Conservation (phyloP, 106 monocot genomes). For the Platanthera guangdongensis region DNA sequence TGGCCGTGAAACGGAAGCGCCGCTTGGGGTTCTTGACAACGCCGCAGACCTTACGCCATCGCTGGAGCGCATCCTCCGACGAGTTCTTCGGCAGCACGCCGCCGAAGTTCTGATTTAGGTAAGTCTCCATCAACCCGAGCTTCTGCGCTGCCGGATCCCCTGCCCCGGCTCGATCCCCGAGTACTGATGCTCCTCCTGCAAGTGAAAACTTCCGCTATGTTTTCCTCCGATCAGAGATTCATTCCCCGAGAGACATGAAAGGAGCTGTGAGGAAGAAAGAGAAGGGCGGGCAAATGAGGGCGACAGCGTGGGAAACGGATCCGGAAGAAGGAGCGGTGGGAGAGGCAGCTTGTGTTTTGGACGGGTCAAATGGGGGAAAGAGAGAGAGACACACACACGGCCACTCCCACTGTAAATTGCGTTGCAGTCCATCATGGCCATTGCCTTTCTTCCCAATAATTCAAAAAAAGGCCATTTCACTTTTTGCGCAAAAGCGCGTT, state of each 20-base stretch:
- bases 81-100: constrained; percentile 86
- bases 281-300: not conserved
- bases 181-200: not conserved
- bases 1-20: constrained; percentile 84
- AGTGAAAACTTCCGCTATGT: not conserved
- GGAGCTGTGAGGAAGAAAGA: not conserved
- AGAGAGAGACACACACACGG: not conserved
- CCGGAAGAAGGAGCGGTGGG: constrained; percentile 2
- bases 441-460: too few relatives aligned
- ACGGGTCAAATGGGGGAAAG: not conserved
- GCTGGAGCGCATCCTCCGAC: constrained; percentile 66
- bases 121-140: constrained; percentile 58
- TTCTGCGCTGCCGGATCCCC: not conserved
- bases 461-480: too few relatives aligned
- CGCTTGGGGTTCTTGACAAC: constrained; percentile 96
- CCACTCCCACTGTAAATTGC: too few relatives aligned
- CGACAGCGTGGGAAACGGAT: not conserved
- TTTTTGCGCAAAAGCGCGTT: too few relatives aligned
- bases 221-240: constrained; percentile 2
- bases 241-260: not conserved
- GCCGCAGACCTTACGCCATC: constrained; percentile 70
- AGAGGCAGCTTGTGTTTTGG: too few relatives aligned
- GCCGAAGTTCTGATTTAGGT: constrained; percentile 71
- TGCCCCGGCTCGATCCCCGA: not conserved
- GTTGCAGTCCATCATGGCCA: too few relatives aligned